Conservation (phyloP, 257 asterid genomes). For the Fraxinus quadrangulata region DNA sequence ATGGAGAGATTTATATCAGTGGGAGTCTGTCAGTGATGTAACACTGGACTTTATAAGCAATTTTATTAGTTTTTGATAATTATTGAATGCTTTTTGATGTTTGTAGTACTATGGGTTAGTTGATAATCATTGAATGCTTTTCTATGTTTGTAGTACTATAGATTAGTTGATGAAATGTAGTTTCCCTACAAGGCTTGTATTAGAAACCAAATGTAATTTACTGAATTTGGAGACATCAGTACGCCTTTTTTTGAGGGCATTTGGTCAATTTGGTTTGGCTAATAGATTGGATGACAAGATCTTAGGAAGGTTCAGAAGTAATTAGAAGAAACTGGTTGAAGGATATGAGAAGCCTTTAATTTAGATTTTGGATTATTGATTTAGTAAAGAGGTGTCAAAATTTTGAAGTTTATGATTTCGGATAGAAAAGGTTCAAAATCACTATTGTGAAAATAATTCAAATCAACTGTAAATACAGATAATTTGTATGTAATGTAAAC, state of each 20-base stretch:
- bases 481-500: neutral
- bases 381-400: neutral
- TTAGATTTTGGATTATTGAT: neutral
- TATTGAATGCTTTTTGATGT: neutral
- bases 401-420: neutral
- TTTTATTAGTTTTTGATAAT: neutral
- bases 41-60: conserved; percentile 6
- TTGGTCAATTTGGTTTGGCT: neutral
- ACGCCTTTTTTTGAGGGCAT: neutral
- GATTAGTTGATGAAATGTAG: neutral
- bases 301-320: neutral
- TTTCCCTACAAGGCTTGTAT: neutral
- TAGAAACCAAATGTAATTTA: neutral
- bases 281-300: neutral
- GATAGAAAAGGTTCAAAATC: neutral
- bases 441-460: neutral
- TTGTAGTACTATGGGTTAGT: neutral
- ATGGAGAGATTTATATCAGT: neutral
- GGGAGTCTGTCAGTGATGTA: neutral
- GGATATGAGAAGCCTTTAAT: neutral
- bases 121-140: neutral
- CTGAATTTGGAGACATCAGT: neutral
- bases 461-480: neutral
- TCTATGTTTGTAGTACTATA: neutral
- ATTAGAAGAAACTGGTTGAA: neutral